Conservation (phyloP, 345 rosid species). For the Viola odorata region DNA sequence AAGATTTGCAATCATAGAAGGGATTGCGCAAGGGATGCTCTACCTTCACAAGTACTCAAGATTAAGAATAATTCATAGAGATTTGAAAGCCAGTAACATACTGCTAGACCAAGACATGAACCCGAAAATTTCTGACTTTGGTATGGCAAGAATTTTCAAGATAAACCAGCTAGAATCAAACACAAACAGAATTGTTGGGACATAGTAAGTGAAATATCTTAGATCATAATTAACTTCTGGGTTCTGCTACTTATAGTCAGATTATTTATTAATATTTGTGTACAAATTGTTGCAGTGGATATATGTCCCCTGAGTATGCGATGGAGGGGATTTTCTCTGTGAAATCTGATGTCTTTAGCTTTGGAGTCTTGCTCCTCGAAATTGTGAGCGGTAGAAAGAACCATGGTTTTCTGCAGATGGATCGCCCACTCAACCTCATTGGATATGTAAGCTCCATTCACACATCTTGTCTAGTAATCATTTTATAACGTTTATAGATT, state of each 20-base stretch:
- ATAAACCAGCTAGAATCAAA: background rate
- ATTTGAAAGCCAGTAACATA: slow-evolving; percentile 1
- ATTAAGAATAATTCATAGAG: background rate
- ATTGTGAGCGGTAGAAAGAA: slow-evolving; percentile 9
- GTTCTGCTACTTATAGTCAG: no score
- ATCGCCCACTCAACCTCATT: slow-evolving; percentile 8
- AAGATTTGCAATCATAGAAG: slow-evolving; percentile 8
- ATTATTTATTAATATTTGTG: no score
- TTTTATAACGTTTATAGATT: no score
- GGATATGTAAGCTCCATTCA: slow-evolving; percentile 10
- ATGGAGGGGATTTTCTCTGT: slow-evolving; percentile 18
- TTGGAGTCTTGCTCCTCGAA: no score
- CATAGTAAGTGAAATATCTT: slow-evolving; percentile 5
- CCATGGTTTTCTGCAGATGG: background rate
- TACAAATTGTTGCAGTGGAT: slow-evolving; percentile 1
- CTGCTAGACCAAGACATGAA: slow-evolving; percentile 14
- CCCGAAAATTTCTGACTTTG: slow-evolving; percentile 1
- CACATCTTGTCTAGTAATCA: no score
- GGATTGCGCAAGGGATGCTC: slow-evolving; percentile 12
- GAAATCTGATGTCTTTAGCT: slow-evolving; percentile 23
- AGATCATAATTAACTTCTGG: no score
- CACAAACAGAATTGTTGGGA: slow-evolving; percentile 7
- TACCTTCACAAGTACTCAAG: slow-evolving; percentile 17
- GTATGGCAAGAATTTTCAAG: slow-evolving; percentile 14
- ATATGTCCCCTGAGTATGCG: slow-evolving; percentile 21